Evolutionary conservation across 202 grass and related monocot species (phyloP).

Genomic region (Saccharum hybrid): DNA sequence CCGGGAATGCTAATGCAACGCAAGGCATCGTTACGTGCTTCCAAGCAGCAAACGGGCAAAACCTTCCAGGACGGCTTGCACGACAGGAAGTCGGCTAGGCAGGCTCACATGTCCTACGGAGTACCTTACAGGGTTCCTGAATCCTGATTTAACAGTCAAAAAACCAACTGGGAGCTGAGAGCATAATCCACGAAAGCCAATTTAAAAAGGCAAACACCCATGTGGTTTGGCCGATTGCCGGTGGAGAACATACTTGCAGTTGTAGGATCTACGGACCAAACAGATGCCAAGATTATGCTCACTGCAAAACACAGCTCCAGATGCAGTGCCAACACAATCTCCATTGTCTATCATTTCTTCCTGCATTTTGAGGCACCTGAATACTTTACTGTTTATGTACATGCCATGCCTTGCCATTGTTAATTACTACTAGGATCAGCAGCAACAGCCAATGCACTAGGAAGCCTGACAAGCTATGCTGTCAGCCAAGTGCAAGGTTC

Average conservation of each 20-base stretch:
- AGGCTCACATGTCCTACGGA: neutral
- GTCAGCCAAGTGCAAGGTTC: neutral
- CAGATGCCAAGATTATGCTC: slow-evolving; percentile 24
- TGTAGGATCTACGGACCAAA: slow-evolving; percentile 4
- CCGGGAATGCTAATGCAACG: neutral
- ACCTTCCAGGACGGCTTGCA: slow-evolving; percentile 14
- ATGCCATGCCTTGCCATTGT: slow-evolving; percentile 11
- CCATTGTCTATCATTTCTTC: slow-evolving; percentile 26
- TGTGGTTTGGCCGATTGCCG: no score
- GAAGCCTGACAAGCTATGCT: neutral
- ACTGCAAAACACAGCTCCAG: slow-evolving; percentile 27
- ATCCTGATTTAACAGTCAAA: slow-evolving; percentile 18
- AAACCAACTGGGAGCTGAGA: neutral
- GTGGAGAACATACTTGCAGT: neutral
- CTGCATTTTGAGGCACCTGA: slow-evolving; percentile 33
- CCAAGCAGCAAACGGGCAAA: slow-evolving; percentile 36
- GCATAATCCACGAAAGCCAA: neutral
- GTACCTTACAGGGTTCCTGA: slow-evolving; percentile 8
- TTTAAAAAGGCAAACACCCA: neutral
- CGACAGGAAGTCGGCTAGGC: slow-evolving; percentile 18
- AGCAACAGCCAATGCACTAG: neutral
- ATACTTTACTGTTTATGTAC: slow-evolving; percentile 18
- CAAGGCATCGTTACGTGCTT: neutral
- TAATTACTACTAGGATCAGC: slow-evolving; percentile 13
- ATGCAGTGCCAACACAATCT: slow-evolving; percentile 36